Conservation (phyloP, 2,329 filamentous ascomycete genomes). For the Ophiocordyceps unilateralis region DNA sequence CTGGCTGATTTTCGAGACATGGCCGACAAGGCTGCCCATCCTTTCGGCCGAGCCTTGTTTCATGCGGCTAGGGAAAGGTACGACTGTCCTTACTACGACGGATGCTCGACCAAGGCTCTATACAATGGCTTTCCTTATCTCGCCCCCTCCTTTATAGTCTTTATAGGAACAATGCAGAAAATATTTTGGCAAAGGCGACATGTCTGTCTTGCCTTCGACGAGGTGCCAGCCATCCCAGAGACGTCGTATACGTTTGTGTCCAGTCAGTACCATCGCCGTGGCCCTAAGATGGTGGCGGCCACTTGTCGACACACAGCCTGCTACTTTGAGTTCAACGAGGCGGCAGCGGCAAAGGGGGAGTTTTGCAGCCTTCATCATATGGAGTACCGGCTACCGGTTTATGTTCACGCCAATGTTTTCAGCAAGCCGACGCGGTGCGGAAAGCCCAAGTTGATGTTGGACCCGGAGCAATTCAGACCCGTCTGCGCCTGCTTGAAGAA, state of each 20-base stretch:
- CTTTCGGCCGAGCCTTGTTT: not conserved
- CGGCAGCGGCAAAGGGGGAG: not conserved
- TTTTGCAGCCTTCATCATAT: not conserved
- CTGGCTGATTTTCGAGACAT: not conserved
- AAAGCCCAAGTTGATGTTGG: not conserved
- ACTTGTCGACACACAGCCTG: not conserved
- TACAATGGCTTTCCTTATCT: not conserved
- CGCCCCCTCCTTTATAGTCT: not conserved
- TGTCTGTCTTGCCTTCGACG: not conserved
- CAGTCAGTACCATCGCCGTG: not conserved
- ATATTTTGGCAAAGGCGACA: not conserved
- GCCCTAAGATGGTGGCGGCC: not conserved
- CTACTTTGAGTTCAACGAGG: not conserved
- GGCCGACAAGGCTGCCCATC: not conserved
- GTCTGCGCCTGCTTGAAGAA: too few species aligned
- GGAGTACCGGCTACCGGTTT: not conserved
- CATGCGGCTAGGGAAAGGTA: not conserved
- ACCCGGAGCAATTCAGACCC: not conserved
- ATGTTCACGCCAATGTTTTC: not conserved
- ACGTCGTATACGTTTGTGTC: too few species aligned
- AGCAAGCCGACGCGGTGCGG: not conserved
- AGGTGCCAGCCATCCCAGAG: not conserved
- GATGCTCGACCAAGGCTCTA: not conserved
- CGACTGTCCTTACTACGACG: not conserved
- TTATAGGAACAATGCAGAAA: not conserved